phyloP scores from a whole-genome alignment of 2,329 filamentous ascomycete species.

The Lizonia empirigonia region DNA sequence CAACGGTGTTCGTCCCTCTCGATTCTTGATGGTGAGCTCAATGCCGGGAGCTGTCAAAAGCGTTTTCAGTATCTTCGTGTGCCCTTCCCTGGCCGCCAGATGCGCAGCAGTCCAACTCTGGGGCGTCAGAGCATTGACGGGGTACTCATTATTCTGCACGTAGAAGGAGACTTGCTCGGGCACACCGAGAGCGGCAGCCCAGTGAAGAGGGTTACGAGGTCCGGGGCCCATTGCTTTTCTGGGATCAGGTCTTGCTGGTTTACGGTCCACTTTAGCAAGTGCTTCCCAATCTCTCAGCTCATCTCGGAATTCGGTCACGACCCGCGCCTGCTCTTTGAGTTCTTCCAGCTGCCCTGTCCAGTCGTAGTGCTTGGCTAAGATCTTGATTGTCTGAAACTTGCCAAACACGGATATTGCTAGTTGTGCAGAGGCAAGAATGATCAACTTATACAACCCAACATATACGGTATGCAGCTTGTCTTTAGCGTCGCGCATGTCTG shows the following conservation, averaged over 20 bases:
- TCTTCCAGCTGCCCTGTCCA: conserved; percentile 25
- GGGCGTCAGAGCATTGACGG: conserved; percentile 26
- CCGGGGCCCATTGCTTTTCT: conserved; percentile 19
- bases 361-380: conserved; percentile 22
- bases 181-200: conserved; percentile 22
- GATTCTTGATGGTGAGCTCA: conserved; percentile 23
- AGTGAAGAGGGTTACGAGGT: conserved; percentile 24
- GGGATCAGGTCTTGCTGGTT: background rate
- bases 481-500: conserved; percentile 20
- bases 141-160: conserved; percentile 24
- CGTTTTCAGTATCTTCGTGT: conserved; percentile 21
- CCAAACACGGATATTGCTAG: conserved; percentile 19
- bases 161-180: conserved; percentile 17
- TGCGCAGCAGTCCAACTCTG: conserved; percentile 25
- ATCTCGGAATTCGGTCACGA: conserved; percentile 9
- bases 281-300: conserved; percentile 17
- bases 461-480: conserved; percentile 19
- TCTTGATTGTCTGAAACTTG: conserved; percentile 21
- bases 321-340: conserved; percentile 11
- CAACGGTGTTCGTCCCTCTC: conserved; percentile 20
- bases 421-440: conserved; percentile 23
- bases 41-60: conserved; percentile 19
- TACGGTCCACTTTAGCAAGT: background rate
- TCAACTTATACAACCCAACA: conserved; percentile 20
- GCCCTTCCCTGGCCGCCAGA: conserved; percentile 22